A percentile compares a stretch with the other conserved stretches of the same genome.
These are phyloP conservation scores for Verticillium albo-atrum DNA, from an alignment of 2,329 filamentous ascomycete species.

Conservation along the genomic window DNA sequence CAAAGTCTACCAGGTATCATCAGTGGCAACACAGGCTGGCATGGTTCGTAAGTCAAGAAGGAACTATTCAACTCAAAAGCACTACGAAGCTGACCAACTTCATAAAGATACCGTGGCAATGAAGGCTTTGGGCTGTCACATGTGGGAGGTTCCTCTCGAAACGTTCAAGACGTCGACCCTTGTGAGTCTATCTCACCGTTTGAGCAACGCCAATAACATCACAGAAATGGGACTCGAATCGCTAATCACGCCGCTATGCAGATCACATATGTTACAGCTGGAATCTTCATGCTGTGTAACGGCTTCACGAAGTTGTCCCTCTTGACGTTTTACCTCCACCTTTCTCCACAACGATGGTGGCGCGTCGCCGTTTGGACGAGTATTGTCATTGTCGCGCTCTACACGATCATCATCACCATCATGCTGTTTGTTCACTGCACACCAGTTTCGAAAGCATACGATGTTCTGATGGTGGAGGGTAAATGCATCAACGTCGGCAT, in stretches of 20 bases:
- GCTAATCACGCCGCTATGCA: constrained; percentile 9
- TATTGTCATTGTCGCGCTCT: constrained; percentile 22
- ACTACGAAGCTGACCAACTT: neutral
- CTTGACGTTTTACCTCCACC: constrained; percentile 30
- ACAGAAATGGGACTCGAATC: neutral
- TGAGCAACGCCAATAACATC: neutral
- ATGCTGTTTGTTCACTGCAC: constrained; percentile 30
- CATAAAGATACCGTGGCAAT: constrained; percentile 2
- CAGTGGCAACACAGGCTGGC: constrained; percentile 3
- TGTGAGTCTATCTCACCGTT: neutral
- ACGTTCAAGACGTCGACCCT: constrained; percentile 3
- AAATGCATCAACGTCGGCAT: constrained; percentile 40
- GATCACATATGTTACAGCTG: constrained; percentile 16
- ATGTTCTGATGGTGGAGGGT: constrained; percentile 21
- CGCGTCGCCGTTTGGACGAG: constrained; percentile 22
- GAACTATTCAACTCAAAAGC: neutral
- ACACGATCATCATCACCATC: constrained; percentile 26
- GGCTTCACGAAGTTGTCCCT: constrained; percentile 32
- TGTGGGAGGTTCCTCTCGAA: constrained; percentile 14
- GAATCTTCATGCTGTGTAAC: constrained; percentile 28
- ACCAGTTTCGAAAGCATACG: constrained; percentile 27
- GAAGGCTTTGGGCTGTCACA: constrained; percentile 13
- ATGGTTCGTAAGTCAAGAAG: neutral
- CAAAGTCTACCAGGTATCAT: constrained; percentile 1
- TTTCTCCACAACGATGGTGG: constrained; percentile 29